Evolutionary conservation across 176 grass and related monocot genomes (phyloP).

Genomic region (Juncus effusus): DNA sequence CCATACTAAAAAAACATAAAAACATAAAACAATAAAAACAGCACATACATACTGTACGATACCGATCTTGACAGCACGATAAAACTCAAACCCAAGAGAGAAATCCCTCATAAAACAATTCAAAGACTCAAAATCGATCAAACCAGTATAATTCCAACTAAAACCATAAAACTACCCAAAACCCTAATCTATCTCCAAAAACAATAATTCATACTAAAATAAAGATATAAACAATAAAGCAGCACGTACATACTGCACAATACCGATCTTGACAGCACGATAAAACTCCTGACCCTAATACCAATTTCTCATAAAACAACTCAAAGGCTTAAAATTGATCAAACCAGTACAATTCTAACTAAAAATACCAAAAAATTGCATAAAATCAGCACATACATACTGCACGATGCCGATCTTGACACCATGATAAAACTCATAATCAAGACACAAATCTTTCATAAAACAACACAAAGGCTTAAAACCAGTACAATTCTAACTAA

Average conservation of each 20-base stretch:
- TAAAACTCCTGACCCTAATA: slow-evolving; percentile 89
- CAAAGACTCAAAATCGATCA: slow-evolving; percentile 88
- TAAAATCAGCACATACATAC: slow-evolving; percentile 74
- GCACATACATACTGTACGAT: slow-evolving; percentile 99
- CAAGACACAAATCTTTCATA: slow-evolving; percentile 83
- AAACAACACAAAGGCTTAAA: slow-evolving; percentile 74
- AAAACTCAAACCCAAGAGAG: slow-evolving; percentile 88
- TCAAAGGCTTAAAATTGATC: too few relatives aligned
- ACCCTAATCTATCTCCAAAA: too few relatives aligned
- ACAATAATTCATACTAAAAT: too few relatives aligned
- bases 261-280: slow-evolving; percentile 91
- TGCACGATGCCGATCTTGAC: slow-evolving; percentile 94
- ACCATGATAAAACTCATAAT: slow-evolving; percentile 83
- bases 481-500: slow-evolving; percentile 51
- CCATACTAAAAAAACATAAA: too few relatives aligned
- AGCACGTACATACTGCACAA: slow-evolving; percentile 95
- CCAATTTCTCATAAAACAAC: slow-evolving; percentile 89
- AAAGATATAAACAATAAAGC: slow-evolving; percentile 13
- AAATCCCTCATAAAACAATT: too few relatives aligned
- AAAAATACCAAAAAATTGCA: too few relatives aligned
- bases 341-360: too few relatives aligned
- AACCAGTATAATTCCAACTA: too few relatives aligned
- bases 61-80: slow-evolving; percentile 88
- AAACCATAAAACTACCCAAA: too few relatives aligned
- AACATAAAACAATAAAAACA: too few relatives aligned